Evolutionary conservation across 2,329 filamentous ascomycete species (phyloP), one percentile per base, ranked within the genome.

Genomic region (Trichophaea hybrida): DNA sequence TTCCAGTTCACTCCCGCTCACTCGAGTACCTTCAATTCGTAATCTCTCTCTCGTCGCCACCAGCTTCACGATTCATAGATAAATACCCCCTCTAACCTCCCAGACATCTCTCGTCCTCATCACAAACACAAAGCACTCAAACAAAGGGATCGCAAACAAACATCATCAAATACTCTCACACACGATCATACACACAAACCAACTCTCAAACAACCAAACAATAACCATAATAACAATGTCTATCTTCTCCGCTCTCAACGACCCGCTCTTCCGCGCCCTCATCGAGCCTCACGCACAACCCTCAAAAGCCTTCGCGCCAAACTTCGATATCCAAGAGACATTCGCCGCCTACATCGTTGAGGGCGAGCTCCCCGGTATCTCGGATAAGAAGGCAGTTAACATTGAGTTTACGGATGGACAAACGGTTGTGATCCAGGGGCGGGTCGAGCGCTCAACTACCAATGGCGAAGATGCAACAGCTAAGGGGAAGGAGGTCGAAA

Each of bases 361-460:
- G 68, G 87, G 86, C 68, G 86, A 91, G 72, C 80, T 91, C 5
- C 83, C 86, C 0, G 87, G 87, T 58, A 76, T 90, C 67, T 79
- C 80, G 64, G 85, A 87, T 74, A 81, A 86, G 67, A 61, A 62
- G 34, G 76, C 89, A 69, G 75, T 93, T 69, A 75, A 78, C 70
- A 85, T 91, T 70, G 86, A 91, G 70, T 91, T 90, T 76, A 83
- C 81, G 60, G 86, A 91, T 70, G 76, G 78, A 46, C 83, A 86
- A 74, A 89, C 85, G 13, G 74, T 91, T 48, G 77, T 81, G 64
- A 76, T 93, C 70, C 80, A 80, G 60, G 87, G 87, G 69, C 80
- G 77, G 64, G 78, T 81, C 59, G 85, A 89, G 73, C 80, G 82
- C 66, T 74, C 35, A 31, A 57, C 40, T 24, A 15, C 15, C 32